Conservation (phyloP, 2,329 filamentous ascomycete genomes). For the Diatrype stigma region DNA sequence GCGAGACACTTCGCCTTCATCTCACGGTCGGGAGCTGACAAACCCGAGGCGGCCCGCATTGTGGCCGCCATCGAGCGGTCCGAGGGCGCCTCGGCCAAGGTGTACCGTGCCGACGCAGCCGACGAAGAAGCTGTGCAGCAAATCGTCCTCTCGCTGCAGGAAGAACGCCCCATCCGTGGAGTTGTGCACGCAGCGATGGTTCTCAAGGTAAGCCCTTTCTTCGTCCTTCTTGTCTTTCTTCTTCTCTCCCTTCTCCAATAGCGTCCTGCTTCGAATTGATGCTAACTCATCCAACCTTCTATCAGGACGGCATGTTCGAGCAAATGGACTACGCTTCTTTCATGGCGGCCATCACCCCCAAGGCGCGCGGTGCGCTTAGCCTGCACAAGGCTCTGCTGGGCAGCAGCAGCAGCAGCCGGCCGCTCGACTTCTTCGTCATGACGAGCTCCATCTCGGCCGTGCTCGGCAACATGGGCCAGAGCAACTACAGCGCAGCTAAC, state of each 20-base stretch:
- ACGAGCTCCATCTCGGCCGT: conserved; percentile 27
- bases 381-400: conserved; percentile 11
- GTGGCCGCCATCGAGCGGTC: conserved; percentile 14
- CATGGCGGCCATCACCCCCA: conserved; percentile 8
- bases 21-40: conserved; percentile 22
- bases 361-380: conserved; percentile 12
- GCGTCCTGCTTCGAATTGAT: background rate
- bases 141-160: conserved; percentile 7
- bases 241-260: background rate
- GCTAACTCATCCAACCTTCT: conserved; percentile 1
- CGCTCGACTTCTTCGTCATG: conserved; percentile 35
- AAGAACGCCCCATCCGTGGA: conserved; percentile 15
- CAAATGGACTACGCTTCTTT: background rate
- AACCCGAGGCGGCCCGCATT: conserved; percentile 18
- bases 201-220: conserved; percentile 23
- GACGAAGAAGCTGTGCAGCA: conserved; percentile 16
- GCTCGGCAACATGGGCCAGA: conserved; percentile 27
- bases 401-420: conserved; percentile 3
- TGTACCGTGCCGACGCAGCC: conserved; percentile 23
- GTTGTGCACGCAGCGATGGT: conserved; percentile 25
- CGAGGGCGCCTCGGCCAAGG: conserved; percentile 18
- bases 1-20: conserved; percentile 28
- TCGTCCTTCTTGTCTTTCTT: background rate
- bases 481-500: conserved; percentile 33
- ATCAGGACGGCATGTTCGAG: conserved; percentile 11